These are phyloP conservation scores for Mucor ambiguus DNA, from an alignment of 371 early-diverging fungal species.

Conservation along the genomic window DNA sequence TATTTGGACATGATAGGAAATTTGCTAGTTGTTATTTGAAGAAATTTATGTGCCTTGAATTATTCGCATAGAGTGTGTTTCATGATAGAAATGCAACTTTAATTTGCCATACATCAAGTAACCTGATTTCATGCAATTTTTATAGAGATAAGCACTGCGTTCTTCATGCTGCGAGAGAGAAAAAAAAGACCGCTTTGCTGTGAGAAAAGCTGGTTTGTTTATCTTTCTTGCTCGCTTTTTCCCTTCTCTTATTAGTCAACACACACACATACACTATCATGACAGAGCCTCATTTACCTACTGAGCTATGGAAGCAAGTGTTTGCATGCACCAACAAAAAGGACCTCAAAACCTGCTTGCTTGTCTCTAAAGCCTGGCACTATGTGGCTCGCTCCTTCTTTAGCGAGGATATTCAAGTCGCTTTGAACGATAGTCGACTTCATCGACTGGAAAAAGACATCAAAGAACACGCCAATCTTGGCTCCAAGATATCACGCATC, in stretches of 20 bases:
- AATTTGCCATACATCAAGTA: neutral
- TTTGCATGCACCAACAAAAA: neutral
- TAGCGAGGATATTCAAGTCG: neutral
- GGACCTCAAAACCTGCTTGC: constrained; percentile 5
- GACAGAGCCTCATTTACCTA: constrained; percentile 1
- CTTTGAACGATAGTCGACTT: neutral
- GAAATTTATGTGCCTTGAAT: neutral
- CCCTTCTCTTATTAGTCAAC: neutral
- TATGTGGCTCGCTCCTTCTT: neutral
- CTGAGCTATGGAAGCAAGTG: neutral
- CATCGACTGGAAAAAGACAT: neutral
- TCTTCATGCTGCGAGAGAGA: neutral
- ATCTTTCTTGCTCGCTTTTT: neutral
- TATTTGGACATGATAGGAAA: constrained; percentile 10
- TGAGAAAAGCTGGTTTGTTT: neutral
- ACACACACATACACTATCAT: neutral
- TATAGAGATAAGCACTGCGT: too few species aligned
- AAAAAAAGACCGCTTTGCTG: neutral
- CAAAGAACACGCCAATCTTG: neutral
- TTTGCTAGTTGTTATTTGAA: neutral
- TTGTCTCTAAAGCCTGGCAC: constrained; percentile 8
- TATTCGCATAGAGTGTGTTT: neutral
- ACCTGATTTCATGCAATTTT: neutral
- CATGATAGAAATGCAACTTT: neutral
- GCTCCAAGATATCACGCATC: neutral